Conservation (phyloP, 148 eudicot species). For the Silene conica region DNA sequence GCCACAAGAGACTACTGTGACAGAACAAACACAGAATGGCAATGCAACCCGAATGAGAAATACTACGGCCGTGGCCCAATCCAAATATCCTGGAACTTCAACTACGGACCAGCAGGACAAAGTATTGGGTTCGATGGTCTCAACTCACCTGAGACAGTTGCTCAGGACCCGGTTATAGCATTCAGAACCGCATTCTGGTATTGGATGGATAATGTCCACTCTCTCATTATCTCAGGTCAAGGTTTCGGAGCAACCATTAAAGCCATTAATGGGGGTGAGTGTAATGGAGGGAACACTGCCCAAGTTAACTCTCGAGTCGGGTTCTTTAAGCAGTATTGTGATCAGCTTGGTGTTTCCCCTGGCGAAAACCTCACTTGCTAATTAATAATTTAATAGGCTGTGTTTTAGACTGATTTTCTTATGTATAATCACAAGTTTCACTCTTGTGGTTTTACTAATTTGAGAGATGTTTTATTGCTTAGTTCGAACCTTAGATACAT, state of each 20-base stretch:
- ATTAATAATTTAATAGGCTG: neutral
- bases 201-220: slow-evolving; percentile 41
- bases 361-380: slow-evolving; percentile 31
- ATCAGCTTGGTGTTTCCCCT: slow-evolving; percentile 40
- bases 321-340: slow-evolving; percentile 33
- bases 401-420: too few species aligned
- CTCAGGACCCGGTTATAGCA: slow-evolving; percentile 24
- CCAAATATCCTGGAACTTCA: slow-evolving; percentile 46
- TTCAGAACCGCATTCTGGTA: slow-evolving; percentile 45
- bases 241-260: slow-evolving; percentile 41
- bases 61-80: slow-evolving; percentile 43
- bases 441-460: too few species aligned
- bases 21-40: slow-evolving; percentile 28
- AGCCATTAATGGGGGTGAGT: slow-evolving; percentile 32
- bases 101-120: slow-evolving; percentile 41
- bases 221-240: slow-evolving; percentile 18
- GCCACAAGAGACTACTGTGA: slow-evolving; percentile 44
- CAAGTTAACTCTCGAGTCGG: slow-evolving; percentile 31
- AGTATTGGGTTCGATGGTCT: slow-evolving; percentile 47
- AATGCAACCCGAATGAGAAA: slow-evolving; percentile 30
- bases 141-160: slow-evolving; percentile 38
- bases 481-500: neutral
- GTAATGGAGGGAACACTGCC: slow-evolving; percentile 26
- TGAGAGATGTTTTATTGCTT: too few species aligned
- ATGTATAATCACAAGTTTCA: neutral